A percentile compares a stretch with the other conserved stretches of the same genome.
phyloP scores from a whole-genome alignment of 192 early-diverging fungal species.

The Lobosporangium transversale region DNA sequence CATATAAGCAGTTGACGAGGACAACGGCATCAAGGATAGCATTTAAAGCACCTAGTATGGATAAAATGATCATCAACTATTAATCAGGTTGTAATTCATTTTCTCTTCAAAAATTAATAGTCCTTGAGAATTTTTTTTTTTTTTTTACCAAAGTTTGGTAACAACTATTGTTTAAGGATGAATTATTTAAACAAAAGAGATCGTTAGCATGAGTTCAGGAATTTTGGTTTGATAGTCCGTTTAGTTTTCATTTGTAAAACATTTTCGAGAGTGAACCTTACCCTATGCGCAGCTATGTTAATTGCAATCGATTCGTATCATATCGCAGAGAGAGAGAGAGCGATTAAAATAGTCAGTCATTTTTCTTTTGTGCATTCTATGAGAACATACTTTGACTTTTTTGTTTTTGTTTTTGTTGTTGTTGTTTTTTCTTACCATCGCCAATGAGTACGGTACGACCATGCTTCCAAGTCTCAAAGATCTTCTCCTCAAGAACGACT shows the following conservation, averaged over 20 bases:
- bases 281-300: no score
- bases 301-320: no score
- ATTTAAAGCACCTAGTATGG: slow-evolving; percentile 20
- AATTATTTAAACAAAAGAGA: no score
- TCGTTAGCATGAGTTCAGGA: no score
- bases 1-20: slow-evolving; percentile 23
- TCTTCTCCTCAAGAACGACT: slow-evolving; percentile 39
- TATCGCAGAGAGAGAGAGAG: no score
- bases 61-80: no score
- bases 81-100: no score
- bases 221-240: no score
- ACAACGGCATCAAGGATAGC: slow-evolving; percentile 28
- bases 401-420: background rate
- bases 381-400: background rate
- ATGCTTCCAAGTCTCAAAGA: slow-evolving; percentile 34
- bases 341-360: no score
- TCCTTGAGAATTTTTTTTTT: background rate
- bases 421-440: slow-evolving; percentile 11
- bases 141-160: background rate
- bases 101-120: background rate
- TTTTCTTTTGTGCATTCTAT: background rate
- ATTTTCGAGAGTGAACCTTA: no score
- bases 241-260: no score
- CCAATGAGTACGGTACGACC: slow-evolving; percentile 34
- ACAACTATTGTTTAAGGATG: no score